Evolutionary conservation across 306 rosid genomes (phyloP).

Genomic region (Pyrus betulifolia): DNA sequence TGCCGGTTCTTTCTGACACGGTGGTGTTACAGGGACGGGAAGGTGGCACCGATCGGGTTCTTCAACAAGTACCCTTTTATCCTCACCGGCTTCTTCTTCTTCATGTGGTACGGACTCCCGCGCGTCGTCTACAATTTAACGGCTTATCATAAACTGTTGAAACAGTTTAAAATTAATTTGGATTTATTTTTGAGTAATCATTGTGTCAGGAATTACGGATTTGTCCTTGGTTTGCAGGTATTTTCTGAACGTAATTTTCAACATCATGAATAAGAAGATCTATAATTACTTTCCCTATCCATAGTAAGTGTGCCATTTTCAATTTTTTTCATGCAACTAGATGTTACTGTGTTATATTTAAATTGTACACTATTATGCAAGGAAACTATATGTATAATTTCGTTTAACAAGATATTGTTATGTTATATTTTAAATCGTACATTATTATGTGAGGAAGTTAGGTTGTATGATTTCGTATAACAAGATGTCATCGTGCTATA

Average conservation of each 20-base stretch:
- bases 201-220: background rate
- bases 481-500: too few species aligned
- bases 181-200: background rate
- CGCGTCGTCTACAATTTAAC: too few species aligned
- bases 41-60: constrained; percentile 65
- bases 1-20: constrained; percentile 12
- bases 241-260: constrained; percentile 51
- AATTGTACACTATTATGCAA: too few species aligned
- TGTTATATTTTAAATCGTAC: too few species aligned
- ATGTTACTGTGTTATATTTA: too few species aligned
- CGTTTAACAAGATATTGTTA: too few species aligned
- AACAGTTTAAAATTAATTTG: background rate
- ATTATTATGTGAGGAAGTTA: too few species aligned
- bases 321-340: background rate
- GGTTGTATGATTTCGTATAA: too few species aligned
- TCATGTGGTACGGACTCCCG: constrained; percentile 36
- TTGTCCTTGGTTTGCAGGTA: constrained; percentile 26
- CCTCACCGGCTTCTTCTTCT: constrained; percentile 51
- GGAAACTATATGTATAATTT: too few species aligned
- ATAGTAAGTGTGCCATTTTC: constrained; percentile 15
- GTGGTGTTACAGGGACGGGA: constrained; percentile 46
- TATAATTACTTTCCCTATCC: constrained; percentile 56
- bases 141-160: background rate
- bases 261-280: constrained; percentile 48
- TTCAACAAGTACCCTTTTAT: constrained; percentile 32